phyloP scores from a whole-genome alignment of 306 rosid species.

The Argentina anserina region DNA sequence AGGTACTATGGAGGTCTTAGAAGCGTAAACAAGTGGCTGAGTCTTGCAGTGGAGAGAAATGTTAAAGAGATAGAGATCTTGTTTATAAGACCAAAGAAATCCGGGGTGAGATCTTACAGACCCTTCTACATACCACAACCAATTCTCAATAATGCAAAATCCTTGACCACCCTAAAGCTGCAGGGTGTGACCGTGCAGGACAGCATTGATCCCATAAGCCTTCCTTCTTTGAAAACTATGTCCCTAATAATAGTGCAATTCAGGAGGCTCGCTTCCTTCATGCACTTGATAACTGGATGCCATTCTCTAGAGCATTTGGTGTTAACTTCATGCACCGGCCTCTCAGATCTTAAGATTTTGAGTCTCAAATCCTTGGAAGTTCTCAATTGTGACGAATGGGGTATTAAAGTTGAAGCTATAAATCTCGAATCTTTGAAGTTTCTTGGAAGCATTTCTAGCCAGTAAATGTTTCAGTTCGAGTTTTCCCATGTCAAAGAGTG shows the following conservation, averaged over 20 bases:
- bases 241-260: background rate
- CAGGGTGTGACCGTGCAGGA: background rate
- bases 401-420: background rate
- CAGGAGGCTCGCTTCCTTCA: background rate
- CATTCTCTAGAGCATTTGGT: background rate
- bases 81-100: no score
- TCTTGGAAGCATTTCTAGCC: background rate
- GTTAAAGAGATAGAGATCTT: background rate
- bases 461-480: no score
- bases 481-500: background rate
- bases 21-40: background rate
- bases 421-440: background rate
- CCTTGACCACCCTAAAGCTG: background rate
- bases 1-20: background rate
- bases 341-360: background rate
- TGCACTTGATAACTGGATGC: background rate
- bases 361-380: background rate
- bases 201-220: background rate
- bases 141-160: background rate
- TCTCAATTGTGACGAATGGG: background rate
- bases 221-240: background rate
- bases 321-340: background rate
- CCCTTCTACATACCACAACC: background rate
- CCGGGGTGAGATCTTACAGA: background rate
- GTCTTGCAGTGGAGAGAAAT: background rate